Conservation (phyloP, 345 rosid species). For the Draba incana region DNA sequence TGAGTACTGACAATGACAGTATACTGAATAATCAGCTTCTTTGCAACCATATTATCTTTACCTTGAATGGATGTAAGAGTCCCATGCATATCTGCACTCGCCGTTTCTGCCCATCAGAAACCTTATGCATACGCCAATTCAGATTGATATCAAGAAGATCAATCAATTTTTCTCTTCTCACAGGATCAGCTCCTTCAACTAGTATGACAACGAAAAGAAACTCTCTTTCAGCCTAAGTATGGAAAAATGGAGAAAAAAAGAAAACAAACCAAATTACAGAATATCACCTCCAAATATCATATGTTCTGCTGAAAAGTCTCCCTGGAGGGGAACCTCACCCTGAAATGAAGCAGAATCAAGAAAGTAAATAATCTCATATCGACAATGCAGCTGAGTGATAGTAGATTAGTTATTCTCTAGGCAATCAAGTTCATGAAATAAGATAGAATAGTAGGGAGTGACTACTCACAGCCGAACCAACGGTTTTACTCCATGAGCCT, state of each 20-base stretch:
- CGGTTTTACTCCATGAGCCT: constrained; percentile 93
- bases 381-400: background rate
- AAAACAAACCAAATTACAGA: background rate
- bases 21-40: background rate
- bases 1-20: too few species aligned
- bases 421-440: background rate
- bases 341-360: constrained; percentile 11
- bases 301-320: constrained; percentile 94
- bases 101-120: constrained; percentile 96
- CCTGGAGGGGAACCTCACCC: constrained; percentile 97
- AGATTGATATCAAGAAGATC: constrained; percentile 94
- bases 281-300: constrained; percentile 92
- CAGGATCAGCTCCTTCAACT: constrained; percentile 94
- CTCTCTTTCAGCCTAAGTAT: background rate
- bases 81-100: constrained; percentile 99
- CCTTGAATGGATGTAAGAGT: constrained; percentile 93
- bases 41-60: constrained; percentile 17
- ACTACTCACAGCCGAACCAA: constrained; percentile 81
- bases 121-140: constrained; percentile 98
- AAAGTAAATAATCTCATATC: background rate
- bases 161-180: constrained; percentile 80
- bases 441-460: constrained; percentile 1
- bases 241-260: background rate
- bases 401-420: background rate
- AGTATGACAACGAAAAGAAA: constrained; percentile 6